Percentiles rank a stretch among this genome's conserved stretches.
Conservation (phyloP, 2,329 filamentous ascomycete species). For the Penicillium glabrum region DNA sequence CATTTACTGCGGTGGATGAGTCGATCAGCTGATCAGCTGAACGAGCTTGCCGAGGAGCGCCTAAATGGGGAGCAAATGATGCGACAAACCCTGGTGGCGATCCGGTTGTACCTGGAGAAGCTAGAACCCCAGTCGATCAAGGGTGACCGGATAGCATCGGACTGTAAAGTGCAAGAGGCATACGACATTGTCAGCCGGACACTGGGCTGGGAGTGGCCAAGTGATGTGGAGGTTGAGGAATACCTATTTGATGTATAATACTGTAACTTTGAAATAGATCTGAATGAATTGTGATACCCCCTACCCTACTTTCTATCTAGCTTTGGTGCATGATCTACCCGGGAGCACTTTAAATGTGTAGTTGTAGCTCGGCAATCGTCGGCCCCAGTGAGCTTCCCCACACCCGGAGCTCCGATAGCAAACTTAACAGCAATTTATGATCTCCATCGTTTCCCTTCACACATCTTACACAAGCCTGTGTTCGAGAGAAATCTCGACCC, state of each 20-base stretch:
- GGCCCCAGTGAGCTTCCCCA: slow-evolving; percentile 24
- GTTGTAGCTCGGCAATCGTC: slow-evolving; percentile 19
- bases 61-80: slow-evolving; percentile 39
- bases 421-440: not conserved
- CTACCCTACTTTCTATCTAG: not conserved
- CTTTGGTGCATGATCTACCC: not conserved
- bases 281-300: slow-evolving; percentile 18
- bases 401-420: slow-evolving; percentile 13
- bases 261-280: slow-evolving; percentile 14
- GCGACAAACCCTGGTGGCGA: slow-evolving; percentile 41
- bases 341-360: not conserved
- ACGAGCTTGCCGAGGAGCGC: slow-evolving; percentile 34
- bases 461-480: not conserved
- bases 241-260: slow-evolving; percentile 29
- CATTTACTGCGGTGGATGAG: slow-evolving; percentile 46
- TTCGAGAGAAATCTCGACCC: not conserved
- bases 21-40: slow-evolving; percentile 31
- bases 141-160: slow-evolving; percentile 21
- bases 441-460: not conserved
- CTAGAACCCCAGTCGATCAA: slow-evolving; percentile 21
- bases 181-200: slow-evolving; percentile 38
- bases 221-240: slow-evolving; percentile 39
- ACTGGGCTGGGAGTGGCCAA: slow-evolving; percentile 42
- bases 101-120: slow-evolving; percentile 42
- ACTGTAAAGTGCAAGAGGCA: slow-evolving; percentile 34